Conservation (phyloP, 257 asterid genomes). For the Rauvolfia tetraphylla region DNA sequence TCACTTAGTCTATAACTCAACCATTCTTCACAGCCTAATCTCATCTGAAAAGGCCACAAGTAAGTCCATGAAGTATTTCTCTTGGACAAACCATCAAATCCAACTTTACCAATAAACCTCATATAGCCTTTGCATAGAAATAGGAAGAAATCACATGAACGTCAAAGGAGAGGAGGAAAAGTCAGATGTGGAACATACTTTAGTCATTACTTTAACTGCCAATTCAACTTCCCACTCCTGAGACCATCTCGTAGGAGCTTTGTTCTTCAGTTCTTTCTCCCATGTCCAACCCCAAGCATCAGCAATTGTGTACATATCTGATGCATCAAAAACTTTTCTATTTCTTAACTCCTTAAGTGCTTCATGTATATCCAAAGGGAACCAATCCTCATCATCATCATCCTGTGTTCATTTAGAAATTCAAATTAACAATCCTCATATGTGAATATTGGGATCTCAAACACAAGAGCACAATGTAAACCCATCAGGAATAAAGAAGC, state of each 20-base stretch:
- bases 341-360: conserved; percentile 85
- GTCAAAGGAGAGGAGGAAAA: background rate
- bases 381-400: conserved; percentile 95
- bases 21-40: background rate
- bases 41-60: background rate
- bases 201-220: conserved; percentile 74
- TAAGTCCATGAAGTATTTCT: too few relatives aligned
- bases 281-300: conserved; percentile 99
- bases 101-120: background rate
- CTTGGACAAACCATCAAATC: background rate
- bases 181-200: conserved; percentile 36
- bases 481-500: background rate
- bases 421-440: conserved; percentile 1
- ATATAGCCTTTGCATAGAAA: background rate
- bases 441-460: background rate
- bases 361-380: conserved; percentile 84
- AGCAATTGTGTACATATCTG: conserved; percentile 94
- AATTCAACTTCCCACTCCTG: conserved; percentile 99
- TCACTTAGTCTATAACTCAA: background rate
- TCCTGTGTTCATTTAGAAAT: conserved; percentile 39
- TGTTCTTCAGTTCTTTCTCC: conserved; percentile 84
- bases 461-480: background rate
- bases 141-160: background rate
- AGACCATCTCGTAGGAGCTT: conserved; percentile 88
- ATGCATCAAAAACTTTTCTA: conserved; percentile 76